Percentiles rank a stretch among this genome's conserved stretches.
Conservation (phyloP, 1,284 basidiomycete species). For the Apiotrichum laibachii region DNA sequence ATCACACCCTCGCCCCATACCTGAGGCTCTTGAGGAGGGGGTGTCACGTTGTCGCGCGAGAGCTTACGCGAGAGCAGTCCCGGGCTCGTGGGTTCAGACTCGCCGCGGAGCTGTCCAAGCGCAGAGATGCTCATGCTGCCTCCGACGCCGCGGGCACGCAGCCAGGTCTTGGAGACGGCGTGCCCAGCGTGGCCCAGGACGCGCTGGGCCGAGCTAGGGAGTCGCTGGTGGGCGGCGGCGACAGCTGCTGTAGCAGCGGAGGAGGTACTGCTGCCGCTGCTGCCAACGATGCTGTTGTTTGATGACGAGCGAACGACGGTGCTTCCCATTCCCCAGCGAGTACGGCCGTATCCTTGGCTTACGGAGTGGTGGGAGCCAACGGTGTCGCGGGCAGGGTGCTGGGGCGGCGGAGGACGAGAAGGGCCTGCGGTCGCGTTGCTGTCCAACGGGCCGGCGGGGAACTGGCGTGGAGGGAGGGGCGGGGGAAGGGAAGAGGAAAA, state of each 20-base stretch:
- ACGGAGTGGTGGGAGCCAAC: slow-evolving; percentile 30
- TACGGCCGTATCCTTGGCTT: slow-evolving; percentile 30
- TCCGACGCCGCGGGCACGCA: slow-evolving; percentile 41
- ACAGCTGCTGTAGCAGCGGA: slow-evolving; percentile 9
- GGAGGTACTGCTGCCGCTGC: too few relatives aligned
- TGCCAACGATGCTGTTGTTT: slow-evolving; percentile 26
- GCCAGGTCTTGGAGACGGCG: slow-evolving; percentile 44
- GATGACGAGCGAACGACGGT: slow-evolving; percentile 37
- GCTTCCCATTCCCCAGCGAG: slow-evolving; percentile 25
- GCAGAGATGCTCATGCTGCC: slow-evolving; percentile 40
- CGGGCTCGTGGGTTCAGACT: slow-evolving; percentile 10
- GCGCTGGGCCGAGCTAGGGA: slow-evolving; percentile 38
- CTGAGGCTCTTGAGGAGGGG: slow-evolving; percentile 21
- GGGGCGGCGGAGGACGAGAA: slow-evolving; percentile 20
- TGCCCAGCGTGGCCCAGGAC: slow-evolving; percentile 43
- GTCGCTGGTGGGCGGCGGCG: slow-evolving; percentile 24
- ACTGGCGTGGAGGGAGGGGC: slow-evolving; percentile 34
- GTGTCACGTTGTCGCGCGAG: slow-evolving; percentile 22
- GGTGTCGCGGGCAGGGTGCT: slow-evolving; percentile 32
- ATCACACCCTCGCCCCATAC: slow-evolving; percentile 29
- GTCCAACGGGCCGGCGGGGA: slow-evolving; percentile 26
- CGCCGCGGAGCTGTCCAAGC: slow-evolving; percentile 8
- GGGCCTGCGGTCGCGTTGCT: slow-evolving; percentile 20
- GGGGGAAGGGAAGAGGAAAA: slow-evolving; percentile 29
- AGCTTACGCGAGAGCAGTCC: slow-evolving; percentile 20